A percentile compares a stretch with the other conserved stretches of the same genome.
Evolutionary conservation across 805 yeast genomes (phyloP).

Genomic region (Pichia californica): DNA sequence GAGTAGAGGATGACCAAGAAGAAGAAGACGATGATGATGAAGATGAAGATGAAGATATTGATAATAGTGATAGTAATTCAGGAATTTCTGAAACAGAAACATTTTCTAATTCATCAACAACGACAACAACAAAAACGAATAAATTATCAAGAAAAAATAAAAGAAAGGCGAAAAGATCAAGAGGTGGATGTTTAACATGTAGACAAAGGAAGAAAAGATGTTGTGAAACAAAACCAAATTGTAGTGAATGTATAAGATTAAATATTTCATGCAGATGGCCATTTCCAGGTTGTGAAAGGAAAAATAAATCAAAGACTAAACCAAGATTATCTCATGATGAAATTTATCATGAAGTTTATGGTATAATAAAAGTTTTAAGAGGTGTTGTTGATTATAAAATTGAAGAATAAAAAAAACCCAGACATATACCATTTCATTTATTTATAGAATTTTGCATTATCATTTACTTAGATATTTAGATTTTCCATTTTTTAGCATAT

Average conservation of each 20-base stretch:
- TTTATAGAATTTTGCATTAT: no score
- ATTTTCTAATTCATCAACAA: no score
- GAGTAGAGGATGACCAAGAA: neutral
- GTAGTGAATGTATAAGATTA: constrained; percentile 62
- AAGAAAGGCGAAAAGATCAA: constrained; percentile 42
- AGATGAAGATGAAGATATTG: neutral
- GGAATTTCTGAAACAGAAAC: no score
- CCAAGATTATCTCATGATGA: constrained; percentile 41
- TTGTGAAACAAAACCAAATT: constrained; percentile 61
- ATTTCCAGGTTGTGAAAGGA: constrained; percentile 58
- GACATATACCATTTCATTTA: no score
- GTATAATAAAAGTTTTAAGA: constrained; percentile 53
- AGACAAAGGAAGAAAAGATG: constrained; percentile 73
- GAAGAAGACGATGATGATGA: neutral
- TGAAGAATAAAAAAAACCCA: constrained; percentile 12
- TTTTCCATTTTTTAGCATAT: no score
- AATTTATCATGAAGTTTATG: constrained; percentile 48
- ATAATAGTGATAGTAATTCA: neutral
- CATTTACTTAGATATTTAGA: no score
- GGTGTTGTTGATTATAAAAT: constrained; percentile 50
- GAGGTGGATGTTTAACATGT: constrained; percentile 75
- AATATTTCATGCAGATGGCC: constrained; percentile 70
- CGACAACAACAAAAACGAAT: no score
- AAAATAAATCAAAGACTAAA: constrained; percentile 44
- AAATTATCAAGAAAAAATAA: neutral